Base-by-base conservation (phyloP, 352 stramenopile species). In the Pythium phragmitis region DNA sequence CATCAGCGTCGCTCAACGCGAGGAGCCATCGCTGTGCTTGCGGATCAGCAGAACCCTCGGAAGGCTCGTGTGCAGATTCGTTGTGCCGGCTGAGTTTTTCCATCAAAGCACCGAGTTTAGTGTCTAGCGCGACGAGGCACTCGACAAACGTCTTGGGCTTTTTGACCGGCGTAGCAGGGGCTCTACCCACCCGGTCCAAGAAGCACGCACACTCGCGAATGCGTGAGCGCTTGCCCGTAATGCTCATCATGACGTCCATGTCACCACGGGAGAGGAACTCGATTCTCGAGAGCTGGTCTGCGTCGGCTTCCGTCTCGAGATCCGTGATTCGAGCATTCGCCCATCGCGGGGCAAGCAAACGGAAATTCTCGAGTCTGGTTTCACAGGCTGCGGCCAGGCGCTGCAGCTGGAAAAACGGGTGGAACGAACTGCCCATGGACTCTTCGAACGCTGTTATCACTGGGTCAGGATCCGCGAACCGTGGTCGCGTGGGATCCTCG, bases 361-460 rank as follows among this genome's bases (percentile, higher is more conserved):
- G 28, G 43, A 87, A 86, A 0, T 67, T 16, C 4, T 26, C 50
- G 0, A 67, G 51, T 12, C 61, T 47, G 3, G 33, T n/a, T 7
- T 72, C 42, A 21, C 60, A 61, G 0, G n/a, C 17, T 9, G 21
- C 60, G 0, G 79, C 34, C 19, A 63, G 52, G 1, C 77, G 73
- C 37, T 75, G 57, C 1, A 90, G 71, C 13, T 83, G 72, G 43
- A 78, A 68, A 34, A 86, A 86, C 56, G 81, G 79, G 43, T 90
- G 81, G 57, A 88, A 90, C 0, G 79, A 87, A 57, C 75, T 79
- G 0, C 55, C 43, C 4, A 69, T 39, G 4, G 7, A 19, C 2
- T 21, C 19, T 49, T 65, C 51, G 50, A 69, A 66, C 33, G 36
- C 4, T 8, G 28, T 14, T 1, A 65, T 12, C 14, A 61, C 17